Evolutionary conservation across 257 asterid genomes (phyloP).

Genomic region (Nicotiana otophora): DNA sequence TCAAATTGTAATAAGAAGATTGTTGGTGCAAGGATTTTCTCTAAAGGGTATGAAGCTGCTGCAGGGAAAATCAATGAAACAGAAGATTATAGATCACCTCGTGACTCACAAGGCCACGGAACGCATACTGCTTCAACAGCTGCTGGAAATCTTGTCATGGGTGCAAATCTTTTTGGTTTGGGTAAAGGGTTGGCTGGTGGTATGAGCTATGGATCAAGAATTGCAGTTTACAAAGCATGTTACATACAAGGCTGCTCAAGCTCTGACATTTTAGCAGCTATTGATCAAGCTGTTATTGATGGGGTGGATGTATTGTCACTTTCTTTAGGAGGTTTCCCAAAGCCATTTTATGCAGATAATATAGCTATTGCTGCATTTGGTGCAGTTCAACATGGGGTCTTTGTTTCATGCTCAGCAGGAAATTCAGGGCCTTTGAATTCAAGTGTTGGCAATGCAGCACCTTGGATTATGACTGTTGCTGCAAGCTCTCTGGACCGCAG

Average conservation of each 20-base stretch:
- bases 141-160: conserved; percentile 47
- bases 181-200: conserved; percentile 68
- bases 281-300: conserved; percentile 58
- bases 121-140: conserved; percentile 71
- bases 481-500: conserved; percentile 59
- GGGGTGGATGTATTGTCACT: conserved; percentile 65
- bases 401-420: conserved; percentile 57
- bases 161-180: conserved; percentile 44
- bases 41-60: conserved; percentile 52
- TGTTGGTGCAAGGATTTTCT: conserved; percentile 55
- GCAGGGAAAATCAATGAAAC: conserved; percentile 51
- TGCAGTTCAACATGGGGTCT: conserved; percentile 49
- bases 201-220: conserved; percentile 50
- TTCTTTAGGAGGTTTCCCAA: conserved; percentile 53
- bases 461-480: conserved; percentile 77
- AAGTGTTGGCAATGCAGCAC: conserved; percentile 52
- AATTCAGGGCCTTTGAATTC: conserved; percentile 57
- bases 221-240: conserved; percentile 72
- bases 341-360: conserved; percentile 39
- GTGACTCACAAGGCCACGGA: conserved; percentile 73
- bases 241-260: conserved; percentile 47
- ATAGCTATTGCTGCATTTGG: conserved; percentile 65
- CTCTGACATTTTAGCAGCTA: conserved; percentile 61
- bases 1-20: conserved; percentile 60
- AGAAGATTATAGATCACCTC: conserved; percentile 50